phyloP scores from a whole-genome alignment of 2,329 filamentous ascomycete genomes.

The Rhinocladiella similis region DNA sequence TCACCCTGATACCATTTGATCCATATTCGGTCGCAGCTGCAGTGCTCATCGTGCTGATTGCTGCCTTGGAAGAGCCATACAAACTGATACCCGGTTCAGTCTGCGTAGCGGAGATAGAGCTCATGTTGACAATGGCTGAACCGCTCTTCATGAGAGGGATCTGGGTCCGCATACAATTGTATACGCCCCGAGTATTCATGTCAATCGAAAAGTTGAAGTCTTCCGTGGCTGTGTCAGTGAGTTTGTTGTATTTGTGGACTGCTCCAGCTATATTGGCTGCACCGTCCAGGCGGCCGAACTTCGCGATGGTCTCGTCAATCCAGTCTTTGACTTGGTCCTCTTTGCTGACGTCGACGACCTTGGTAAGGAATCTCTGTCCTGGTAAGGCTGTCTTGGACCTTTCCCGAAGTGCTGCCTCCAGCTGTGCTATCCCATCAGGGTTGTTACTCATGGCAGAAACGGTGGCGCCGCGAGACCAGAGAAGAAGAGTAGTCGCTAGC shows the following conservation, averaged over 20 bases:
- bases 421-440: neutral
- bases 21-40: conserved; percentile 36
- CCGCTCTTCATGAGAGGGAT: conserved; percentile 42
- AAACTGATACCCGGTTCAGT: conserved; percentile 40
- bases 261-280: conserved; percentile 42
- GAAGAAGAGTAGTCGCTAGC: conserved; percentile 48
- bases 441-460: conserved; percentile 36
- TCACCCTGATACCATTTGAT: conserved; percentile 36
- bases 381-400: conserved; percentile 7
- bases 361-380: conserved; percentile 25
- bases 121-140: conserved; percentile 43
- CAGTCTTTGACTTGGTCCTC: conserved; percentile 13
- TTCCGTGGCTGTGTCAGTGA: conserved; percentile 31
- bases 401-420: conserved; percentile 3
- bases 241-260: conserved; percentile 20
- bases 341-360: conserved; percentile 13
- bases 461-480: conserved; percentile 45
- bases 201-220: conserved; percentile 41
- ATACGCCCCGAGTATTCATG: conserved; percentile 42
- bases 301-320: conserved; percentile 29
- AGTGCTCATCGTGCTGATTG: conserved; percentile 46
- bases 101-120: conserved; percentile 38
- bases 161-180: conserved; percentile 41
- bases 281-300: conserved; percentile 39
- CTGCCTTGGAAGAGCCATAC: conserved; percentile 46